Evolutionary conservation across 1,284 basidiomycete genomes (phyloP).

Genomic region (Cystobasidium sp.): DNA sequence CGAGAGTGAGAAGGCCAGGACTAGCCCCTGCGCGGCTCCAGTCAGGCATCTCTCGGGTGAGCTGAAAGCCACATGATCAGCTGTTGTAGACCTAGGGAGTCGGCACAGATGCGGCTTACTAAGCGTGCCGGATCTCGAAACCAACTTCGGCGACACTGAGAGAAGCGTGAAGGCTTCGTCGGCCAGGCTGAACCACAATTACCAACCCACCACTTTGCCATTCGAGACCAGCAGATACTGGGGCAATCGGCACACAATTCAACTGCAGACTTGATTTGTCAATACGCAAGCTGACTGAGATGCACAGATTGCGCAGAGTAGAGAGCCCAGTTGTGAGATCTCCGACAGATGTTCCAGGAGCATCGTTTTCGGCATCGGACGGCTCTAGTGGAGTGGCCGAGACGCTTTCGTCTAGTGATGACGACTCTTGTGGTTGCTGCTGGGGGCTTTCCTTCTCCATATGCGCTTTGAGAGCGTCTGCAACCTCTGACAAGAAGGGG

Average conservation of each 20-base stretch:
- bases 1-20: constrained; percentile 69
- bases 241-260: constrained; percentile 84
- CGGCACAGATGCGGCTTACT: constrained; percentile 52
- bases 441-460: constrained; percentile 22
- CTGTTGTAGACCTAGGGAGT: background rate
- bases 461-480: constrained; percentile 47
- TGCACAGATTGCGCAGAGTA: constrained; percentile 61
- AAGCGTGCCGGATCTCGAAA: constrained; percentile 76
- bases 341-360: background rate
- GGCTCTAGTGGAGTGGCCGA: too few species aligned
- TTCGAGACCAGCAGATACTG: constrained; percentile 78
- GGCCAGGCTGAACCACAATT: constrained; percentile 72
- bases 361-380: background rate
- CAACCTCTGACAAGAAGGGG: constrained; percentile 73
- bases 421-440: too few species aligned
- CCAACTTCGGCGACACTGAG: constrained; percentile 79
- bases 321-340: background rate
- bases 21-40: constrained; percentile 67
- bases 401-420: too few species aligned
- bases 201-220: constrained; percentile 93
- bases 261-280: constrained; percentile 81
- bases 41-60: constrained; percentile 66
- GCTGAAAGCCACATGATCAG: constrained; percentile 16
- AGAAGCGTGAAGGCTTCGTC: constrained; percentile 70
- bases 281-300: constrained; percentile 82